Base-by-base conservation (phyloP, 1,284 basidiomycete genomes). In the Clitocybe nebularis region DNA sequence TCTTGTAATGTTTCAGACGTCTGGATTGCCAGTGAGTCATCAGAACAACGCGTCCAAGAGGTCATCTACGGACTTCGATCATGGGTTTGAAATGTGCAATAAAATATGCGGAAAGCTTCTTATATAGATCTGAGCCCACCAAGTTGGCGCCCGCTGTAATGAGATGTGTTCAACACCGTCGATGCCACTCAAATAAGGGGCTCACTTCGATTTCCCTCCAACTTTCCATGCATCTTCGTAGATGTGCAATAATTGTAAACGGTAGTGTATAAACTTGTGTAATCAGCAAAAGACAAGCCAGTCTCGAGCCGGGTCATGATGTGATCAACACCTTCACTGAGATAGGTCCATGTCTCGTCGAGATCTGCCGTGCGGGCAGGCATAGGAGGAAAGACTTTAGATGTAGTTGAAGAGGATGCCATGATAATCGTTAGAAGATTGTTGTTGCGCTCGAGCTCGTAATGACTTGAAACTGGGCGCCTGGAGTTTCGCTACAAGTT, bases 161-260 rank as follows among this genome's bases (percentile, higher is more conserved):
- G 14, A 43, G 19, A 36, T 13, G 3, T 6, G 17, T 22, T 45
- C 17, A 26, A 47, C 28, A 43, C 48, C 39, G 40, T 36, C 45
- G 45, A 34, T 10, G 49, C 39, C n/a, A 72, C 26, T 33, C 20
- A 33, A 36, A 34, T 20, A 35, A 20, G 38, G 47, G 24, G 48
- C 77, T 60, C 54, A 88, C 85, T 80, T 55, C 84, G 70, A 50
- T 77, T 80, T 2, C 74, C 74, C 45, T 84, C 81, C 29, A 74
- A 60, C 32, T 72, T 71, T 33, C 74, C 77, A 52, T 84, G 82
- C 80, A 92, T 87, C 59, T 87, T 84, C n/a, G 84, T 88, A 17
- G 83, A 88, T 16, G 92, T 97, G 63, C 94, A 97, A 62, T 94
- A 97, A 69, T 98, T 95, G 76, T 98, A 97, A 6, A 90, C 89